Percentiles rank a stretch among this genome's conserved stretches.
Evolutionary conservation across 768 basidiomycete genomes (phyloP).

Genomic region (Tylopilus vinaceipallidus): DNA sequence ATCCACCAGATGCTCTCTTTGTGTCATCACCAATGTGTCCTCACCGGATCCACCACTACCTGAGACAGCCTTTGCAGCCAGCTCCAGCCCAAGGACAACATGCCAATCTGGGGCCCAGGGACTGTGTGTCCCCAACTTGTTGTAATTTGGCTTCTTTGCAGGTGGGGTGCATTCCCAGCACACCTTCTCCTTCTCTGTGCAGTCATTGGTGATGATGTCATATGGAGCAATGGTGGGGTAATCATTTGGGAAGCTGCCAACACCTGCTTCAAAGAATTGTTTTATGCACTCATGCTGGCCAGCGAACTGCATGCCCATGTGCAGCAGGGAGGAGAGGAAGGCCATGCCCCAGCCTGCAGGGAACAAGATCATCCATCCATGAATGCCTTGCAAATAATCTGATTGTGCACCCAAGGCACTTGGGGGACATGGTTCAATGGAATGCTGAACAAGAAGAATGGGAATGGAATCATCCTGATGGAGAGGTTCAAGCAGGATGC

Average conservation of each 20-base stretch:
- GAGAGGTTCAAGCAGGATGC: conserved; percentile 61
- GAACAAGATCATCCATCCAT: conserved; percentile 87
- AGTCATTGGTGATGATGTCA: conserved; percentile 43
- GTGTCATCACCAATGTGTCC: conserved; percentile 52
- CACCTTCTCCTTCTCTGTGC: conserved; percentile 51
- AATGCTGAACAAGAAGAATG: conserved; percentile 77
- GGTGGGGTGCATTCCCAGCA: conserved; percentile 82
- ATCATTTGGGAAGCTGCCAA: conserved; percentile 77
- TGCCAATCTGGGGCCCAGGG: conserved; percentile 82
- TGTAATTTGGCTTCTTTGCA: conserved; percentile 79
- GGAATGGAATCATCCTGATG: conserved; percentile 84
- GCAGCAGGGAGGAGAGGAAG: conserved; percentile 77
- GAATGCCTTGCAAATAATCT: conserved; percentile 44
- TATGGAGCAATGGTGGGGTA: conserved; percentile 62
- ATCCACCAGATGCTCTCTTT: conserved; percentile 42
- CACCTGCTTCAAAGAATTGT: conserved; percentile 81
- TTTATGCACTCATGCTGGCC: conserved; percentile 82
- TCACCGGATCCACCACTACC: conserved; percentile 16
- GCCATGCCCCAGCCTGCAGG: conserved; percentile 92
- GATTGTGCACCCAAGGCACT: conserved; percentile 20
- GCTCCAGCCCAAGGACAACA: conserved; percentile 55
- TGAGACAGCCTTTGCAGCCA: conserved; percentile 5
- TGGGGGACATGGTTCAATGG: conserved; percentile 44
- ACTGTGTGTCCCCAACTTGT: conserved; percentile 58
- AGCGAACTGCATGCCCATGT: conserved; percentile 80